Evolutionary conservation across 495 filamentous ascomycete genomes (phyloP), one percentile per base, ranked within the genome.

Genomic region (Penicillium atrosanguineum): DNA sequence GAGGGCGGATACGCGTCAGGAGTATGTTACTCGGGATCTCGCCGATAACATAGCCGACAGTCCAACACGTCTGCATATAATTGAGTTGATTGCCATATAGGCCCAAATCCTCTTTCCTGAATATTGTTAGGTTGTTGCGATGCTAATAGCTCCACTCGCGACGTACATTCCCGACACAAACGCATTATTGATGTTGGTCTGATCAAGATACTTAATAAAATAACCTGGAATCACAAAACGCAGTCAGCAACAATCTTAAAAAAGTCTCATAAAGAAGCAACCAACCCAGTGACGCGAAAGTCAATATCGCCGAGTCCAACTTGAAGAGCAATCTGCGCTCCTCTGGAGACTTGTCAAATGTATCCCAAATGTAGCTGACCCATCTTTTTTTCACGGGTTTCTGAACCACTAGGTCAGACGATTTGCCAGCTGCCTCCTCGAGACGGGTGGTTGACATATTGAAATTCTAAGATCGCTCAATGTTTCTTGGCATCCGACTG

Each of bases 21-120:
- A 86, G 71, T 18, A 86, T 69, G 57, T 85, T 82, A 60, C 75
- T 79, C 0, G 83, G 84, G 34, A 87, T 78, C 54, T 86, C 73
- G 12, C 83, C 83, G 40, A 86, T 71, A 2, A 87, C 78, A 55
- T 86, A 83, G 14, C 84, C 85, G 15, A 85, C 77, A 0, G 83
- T 87, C 78, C 80, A 88, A 47, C 69, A 75, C 3, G 79, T 76
- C 41, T 73, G 72, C 70, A 82, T 74, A 48, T 72, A 71, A 54
- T 72, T 75, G 3, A 77, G 62, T 57, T 87, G 57, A 39, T 80
- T 83, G 16, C 78, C 77, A 46, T 79, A 78, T 18, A 87, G 59
- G 18, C 73, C 70, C 12, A 87, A 60, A 40, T 85, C 81, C 57
- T 87, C 83, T 56, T 86, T 82, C 83, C 84, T 85, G 20, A 44